Evolutionary conservation across 176 grass and related monocot species (phyloP), one percentile per base, ranked within the genome.

Genomic region (Oryza meyeriana): DNA sequence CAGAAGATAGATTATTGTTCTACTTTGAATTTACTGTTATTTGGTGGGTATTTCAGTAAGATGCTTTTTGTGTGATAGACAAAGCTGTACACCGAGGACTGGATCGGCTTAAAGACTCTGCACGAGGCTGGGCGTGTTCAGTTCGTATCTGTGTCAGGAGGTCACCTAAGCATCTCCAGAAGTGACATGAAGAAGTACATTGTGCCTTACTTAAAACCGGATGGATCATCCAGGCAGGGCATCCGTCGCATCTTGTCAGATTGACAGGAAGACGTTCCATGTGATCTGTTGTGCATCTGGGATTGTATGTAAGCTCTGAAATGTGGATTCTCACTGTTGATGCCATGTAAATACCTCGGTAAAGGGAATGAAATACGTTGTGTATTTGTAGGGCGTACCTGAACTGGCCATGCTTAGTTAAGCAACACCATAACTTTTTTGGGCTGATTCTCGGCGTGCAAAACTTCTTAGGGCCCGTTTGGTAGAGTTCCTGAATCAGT

Each of bases 121-220:
- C 90, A 98, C 30, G 88, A 93, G 75, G 79, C 92, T 64, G 95
- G 92, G 45, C 90, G 89, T 42, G 88, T 98, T 24, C 89, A 91
- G 72, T 98, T 85, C 36, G 68, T 94, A 11, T 94, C 82, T 12
- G 92, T 98, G 30, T 48, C 89, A 39, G 95, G 95, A 74, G 88
- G 88, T 50, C 95, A 98, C 79, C 84, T 98, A 17, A 64, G 88
- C 22, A 98, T 98, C 81, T 94, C 92, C 11, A 84, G 41, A 28
- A 89, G 75, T 59, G 90, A 98, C 79, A 98, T 94, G 92, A 94
- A 94, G 81, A 91, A 87, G 70, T 91, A 93, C 71, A 69, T 98
- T 44, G 88, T 94, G 26, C 95, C 95, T 6, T 98, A 93, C 48
- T 83, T 94, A 78, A 64, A 65, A 13, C 47, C 64, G n/a, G 84